phyloP scores from a whole-genome alignment of 2,329 filamentous ascomycete genomes.

The Teratosphaeria nubilosa region DNA sequence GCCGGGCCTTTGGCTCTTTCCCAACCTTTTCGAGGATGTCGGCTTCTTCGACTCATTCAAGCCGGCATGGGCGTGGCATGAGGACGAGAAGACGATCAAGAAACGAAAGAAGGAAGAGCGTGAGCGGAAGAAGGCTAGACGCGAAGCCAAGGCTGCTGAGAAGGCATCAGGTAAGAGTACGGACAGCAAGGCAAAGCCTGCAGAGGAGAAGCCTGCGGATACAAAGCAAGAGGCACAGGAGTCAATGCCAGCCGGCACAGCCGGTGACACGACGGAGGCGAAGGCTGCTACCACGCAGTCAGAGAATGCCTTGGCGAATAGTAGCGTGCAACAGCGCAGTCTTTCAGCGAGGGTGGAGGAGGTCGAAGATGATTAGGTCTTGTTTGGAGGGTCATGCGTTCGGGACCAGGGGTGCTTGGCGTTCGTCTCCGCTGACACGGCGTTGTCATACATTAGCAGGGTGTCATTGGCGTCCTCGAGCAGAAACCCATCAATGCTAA shows the following conservation, averaged over 20 bases:
- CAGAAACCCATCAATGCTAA: background rate
- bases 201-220: background rate
- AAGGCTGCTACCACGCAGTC: conserved; percentile 8
- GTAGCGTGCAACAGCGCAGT: conserved; percentile 7
- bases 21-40: conserved; percentile 96
- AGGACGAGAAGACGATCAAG: conserved; percentile 27
- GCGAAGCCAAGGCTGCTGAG: conserved; percentile 20
- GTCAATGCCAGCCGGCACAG: conserved; percentile 7
- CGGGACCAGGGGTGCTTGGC: background rate
- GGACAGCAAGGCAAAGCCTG: conserved; percentile 4
- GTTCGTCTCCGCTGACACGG: background rate
- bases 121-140: conserved; percentile 21
- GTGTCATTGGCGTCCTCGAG: background rate
- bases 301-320: background rate
- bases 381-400: background rate
- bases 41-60: conserved; percentile 97
- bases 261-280: conserved; percentile 13
- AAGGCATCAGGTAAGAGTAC: conserved; percentile 11
- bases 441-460: background rate
- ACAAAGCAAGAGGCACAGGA: conserved; percentile 6
- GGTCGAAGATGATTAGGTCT: conserved; percentile 13
- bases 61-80: conserved; percentile 96
- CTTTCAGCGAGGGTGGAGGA: conserved; percentile 20
- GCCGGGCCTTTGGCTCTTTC: conserved; percentile 95
- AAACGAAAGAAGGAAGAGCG: conserved; percentile 28